Evolutionary conservation across 768 basidiomycete species (phyloP).

Genomic region (Boletus sp.): DNA sequence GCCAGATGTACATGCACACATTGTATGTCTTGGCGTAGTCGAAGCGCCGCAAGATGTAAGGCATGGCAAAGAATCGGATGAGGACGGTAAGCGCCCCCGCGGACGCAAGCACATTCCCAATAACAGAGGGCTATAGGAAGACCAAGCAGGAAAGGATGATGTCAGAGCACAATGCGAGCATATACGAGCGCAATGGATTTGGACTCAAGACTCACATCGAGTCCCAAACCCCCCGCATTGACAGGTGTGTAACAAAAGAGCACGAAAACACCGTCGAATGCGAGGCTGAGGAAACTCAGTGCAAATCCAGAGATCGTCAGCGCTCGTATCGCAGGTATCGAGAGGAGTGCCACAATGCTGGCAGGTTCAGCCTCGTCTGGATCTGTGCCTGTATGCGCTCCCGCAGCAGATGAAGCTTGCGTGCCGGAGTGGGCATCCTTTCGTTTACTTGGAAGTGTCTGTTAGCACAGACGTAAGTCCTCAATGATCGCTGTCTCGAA

Average conservation of each 20-base stretch:
- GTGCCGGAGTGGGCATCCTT: not conserved
- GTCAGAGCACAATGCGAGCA: not conserved
- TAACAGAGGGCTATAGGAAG: constrained; percentile 44
- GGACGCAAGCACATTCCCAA: constrained; percentile 54
- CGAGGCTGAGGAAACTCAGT: constrained; percentile 50
- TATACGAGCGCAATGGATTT: no score
- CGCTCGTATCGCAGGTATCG: constrained; percentile 51
- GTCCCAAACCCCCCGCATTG: constrained; percentile 51
- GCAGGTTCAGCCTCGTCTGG: constrained; percentile 10
- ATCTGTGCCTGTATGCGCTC: not conserved
- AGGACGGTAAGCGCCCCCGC: constrained; percentile 47
- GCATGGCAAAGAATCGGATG: constrained; percentile 53
- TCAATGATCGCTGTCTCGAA: not conserved
- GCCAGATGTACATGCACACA: constrained; percentile 52
- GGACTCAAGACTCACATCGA: constrained; percentile 44
- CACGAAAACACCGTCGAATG: constrained; percentile 60
- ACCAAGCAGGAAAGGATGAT: not conserved
- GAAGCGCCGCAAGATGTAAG: constrained; percentile 51
- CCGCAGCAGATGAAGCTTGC: not conserved
- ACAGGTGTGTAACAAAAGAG: constrained; percentile 66
- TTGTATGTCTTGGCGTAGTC: constrained; percentile 56
- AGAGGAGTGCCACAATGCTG: constrained; percentile 38
- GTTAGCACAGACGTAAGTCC: no score
- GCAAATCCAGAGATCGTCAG: constrained; percentile 51
- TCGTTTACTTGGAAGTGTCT: no score